phyloP scores from a whole-genome alignment of 805 yeast species.

The Candida succiphila region DNA sequence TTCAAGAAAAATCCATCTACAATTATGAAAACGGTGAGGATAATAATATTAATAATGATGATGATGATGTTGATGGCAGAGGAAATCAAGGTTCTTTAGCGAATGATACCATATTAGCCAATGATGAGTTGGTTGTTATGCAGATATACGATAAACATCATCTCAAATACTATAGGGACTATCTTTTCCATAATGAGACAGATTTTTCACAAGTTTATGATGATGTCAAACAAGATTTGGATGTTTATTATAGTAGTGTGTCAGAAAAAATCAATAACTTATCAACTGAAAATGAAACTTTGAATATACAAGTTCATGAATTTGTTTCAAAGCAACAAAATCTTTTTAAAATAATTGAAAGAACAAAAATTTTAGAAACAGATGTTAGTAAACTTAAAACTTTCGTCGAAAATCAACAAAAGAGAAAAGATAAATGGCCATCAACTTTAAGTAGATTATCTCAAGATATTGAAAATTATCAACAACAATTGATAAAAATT shows the following conservation, averaged over 20 bases:
- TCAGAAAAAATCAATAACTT: constrained; percentile 32
- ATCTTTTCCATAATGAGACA: constrained; percentile 48
- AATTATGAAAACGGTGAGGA: constrained; percentile 2
- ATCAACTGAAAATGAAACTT: constrained; percentile 27
- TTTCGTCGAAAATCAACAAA: constrained; percentile 59
- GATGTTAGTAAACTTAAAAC: constrained; percentile 64
- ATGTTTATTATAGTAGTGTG: constrained; percentile 38
- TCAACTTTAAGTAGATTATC: constrained; percentile 44
- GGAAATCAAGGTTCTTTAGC: background rate
- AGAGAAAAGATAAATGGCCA: constrained; percentile 59
- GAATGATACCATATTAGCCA: constrained; percentile 14
- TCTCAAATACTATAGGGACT: constrained; percentile 56
- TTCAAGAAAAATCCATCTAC: constrained; percentile 5
- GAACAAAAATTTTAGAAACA: constrained; percentile 53
- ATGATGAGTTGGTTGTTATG: constrained; percentile 35
- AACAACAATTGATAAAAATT: constrained; percentile 28
- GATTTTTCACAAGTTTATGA: constrained; percentile 44
- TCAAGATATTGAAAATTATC: constrained; percentile 38
- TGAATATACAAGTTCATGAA: constrained; percentile 29
- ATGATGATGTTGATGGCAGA: too few species aligned
- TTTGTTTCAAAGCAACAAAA: constrained; percentile 34
- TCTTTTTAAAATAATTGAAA: constrained; percentile 42
- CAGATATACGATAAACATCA: constrained; percentile 51
- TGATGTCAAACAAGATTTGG: constrained; percentile 49
- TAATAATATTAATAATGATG: background rate